These are phyloP conservation scores for Adansonia digitata DNA, from an alignment of 345 rosid genomes.

Conservation along the genomic window DNA sequence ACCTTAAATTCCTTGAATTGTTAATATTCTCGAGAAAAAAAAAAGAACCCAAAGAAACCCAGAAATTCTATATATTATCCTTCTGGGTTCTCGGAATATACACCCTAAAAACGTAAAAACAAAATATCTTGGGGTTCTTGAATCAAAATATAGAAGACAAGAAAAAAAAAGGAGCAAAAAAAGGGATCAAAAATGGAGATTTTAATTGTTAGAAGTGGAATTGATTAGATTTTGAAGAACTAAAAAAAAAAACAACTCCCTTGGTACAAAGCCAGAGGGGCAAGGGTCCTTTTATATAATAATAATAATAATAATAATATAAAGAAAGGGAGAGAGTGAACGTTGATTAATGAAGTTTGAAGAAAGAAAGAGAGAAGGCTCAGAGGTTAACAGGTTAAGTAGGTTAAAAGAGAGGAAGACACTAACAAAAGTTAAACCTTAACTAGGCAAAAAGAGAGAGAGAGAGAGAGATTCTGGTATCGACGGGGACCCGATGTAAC, in stretches of 20 bases:
- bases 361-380: background rate
- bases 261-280: background rate
- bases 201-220: background rate
- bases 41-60: background rate
- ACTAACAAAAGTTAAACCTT: background rate
- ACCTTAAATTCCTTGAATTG: slow-evolving; percentile 2
- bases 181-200: background rate
- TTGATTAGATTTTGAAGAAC: background rate
- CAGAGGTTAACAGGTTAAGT: slow-evolving; percentile 14
- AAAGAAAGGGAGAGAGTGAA: background rate
- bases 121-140: background rate
- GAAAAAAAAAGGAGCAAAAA: background rate
- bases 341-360: background rate
- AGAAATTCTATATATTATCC: background rate
- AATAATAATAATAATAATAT: background rate
- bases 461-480: background rate
- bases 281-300: background rate
- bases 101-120: background rate
- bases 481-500: slow-evolving; percentile 13
- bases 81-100: background rate
- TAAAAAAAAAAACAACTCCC: background rate
- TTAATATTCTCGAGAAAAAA: background rate
- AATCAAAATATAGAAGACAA: background rate
- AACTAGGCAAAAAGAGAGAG: background rate
- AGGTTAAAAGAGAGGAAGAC: background rate